These are phyloP conservation scores for Syncephalis plumigaleata DNA, from an alignment of 371 early-diverging fungal genomes.

Conservation along the genomic window DNA sequence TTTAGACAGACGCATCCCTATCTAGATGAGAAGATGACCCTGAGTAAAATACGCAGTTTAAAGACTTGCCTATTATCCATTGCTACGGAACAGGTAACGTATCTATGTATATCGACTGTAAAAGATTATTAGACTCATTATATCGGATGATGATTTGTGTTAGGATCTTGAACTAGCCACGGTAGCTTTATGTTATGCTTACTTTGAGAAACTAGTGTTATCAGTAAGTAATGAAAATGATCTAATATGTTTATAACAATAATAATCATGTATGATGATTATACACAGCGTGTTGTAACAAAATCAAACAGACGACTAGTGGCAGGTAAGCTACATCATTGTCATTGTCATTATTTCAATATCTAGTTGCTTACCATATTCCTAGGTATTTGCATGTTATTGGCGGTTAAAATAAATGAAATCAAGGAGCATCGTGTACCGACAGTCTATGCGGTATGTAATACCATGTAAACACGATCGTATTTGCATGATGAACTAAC, in stretches of 20 bases:
- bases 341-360: no score
- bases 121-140: neutral
- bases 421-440: slow-evolving; percentile 37
- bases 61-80: slow-evolving; percentile 43
- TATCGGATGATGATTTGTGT: neutral
- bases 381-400: slow-evolving; percentile 57
- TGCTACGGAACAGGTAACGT: slow-evolving; percentile 11
- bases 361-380: no score
- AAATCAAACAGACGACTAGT: slow-evolving; percentile 64
- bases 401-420: slow-evolving; percentile 73
- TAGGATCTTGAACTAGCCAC: slow-evolving; percentile 75
- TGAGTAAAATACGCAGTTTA: slow-evolving; percentile 61
- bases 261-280: no score
- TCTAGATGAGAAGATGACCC: slow-evolving; percentile 46
- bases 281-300: slow-evolving; percentile 45
- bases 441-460: slow-evolving; percentile 15
- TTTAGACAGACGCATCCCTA: slow-evolving; percentile 58
- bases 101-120: no score
- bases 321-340: slow-evolving; percentile 56
- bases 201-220: slow-evolving; percentile 81
- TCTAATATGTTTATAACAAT: no score
- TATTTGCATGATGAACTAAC: no score
- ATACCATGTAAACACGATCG: neutral
- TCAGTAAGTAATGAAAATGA: slow-evolving; percentile 20
- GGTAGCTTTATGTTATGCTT: slow-evolving; percentile 75